Base-by-base conservation (phyloP, 176 grass and related monocot genomes). In the Tillandsia leiboldiana region DNA sequence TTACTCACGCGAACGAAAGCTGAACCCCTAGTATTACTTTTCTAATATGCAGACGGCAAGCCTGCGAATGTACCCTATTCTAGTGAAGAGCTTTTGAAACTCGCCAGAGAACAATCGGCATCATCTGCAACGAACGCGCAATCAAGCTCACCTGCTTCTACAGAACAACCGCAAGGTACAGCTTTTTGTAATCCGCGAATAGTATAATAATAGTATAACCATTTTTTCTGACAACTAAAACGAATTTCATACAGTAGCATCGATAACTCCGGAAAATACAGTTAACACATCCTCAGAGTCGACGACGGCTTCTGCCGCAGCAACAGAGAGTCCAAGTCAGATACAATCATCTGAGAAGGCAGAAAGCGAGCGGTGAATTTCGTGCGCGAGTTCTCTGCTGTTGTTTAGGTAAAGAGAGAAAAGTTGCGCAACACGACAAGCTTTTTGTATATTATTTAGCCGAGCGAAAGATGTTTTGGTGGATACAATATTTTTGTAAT, bases 51-150 rank as follows among this genome's bases (percentile, higher is more conserved):
- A 89, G 92, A 89, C 81, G 83, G 72, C 49, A 91, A 96, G 64
- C 80, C 84, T 69, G 69, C 89, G 68, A 63, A 24, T 14, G 10
- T 10, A 12, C 63, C 88, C 72, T 87, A 87, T 64, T 80, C 86
- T 26, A 96, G 88, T 18, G 88, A 96, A 75, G 92, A 91, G 63
- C 83, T 89, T n/a, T 68, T 89, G 75, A 90, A 93, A 85, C 77
- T 99, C 68, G 90, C 94, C 12, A 84, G 90, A 79, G 84, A 90
- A 63, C 87, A 93, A 73, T 69, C 90, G 20, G 68, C 87, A 73
- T 89, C 87, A 62, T 85, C 84, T 26, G 59, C 84, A 11, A 20
- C 78, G 54, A 54, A 76, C 80, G 78, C 80, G 22, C 79, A 81
- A 78, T 77, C 61, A 74, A 54, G 63, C 0, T 27, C 64, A 65